Percentiles rank a stretch among this genome's conserved stretches.
Evolutionary conservation across 345 rosid genomes (phyloP).

Genomic region (Eutrema yunnanense): DNA sequence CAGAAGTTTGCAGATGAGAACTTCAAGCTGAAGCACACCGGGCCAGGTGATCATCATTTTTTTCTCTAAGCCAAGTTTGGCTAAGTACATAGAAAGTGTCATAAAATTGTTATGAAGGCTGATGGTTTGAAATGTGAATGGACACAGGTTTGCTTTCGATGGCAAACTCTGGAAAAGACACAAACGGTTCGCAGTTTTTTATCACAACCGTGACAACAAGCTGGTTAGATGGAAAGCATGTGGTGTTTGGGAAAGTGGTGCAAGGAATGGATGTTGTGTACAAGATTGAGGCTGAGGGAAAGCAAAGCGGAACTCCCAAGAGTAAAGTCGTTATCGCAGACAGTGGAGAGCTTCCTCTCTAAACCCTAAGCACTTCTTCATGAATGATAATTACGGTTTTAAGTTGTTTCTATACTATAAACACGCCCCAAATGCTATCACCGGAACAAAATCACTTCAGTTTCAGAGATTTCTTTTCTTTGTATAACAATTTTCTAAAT

Average conservation of each 20-base stretch:
- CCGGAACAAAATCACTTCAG: background rate
- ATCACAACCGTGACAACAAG: constrained; percentile 86
- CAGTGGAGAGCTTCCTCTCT: constrained; percentile 89
- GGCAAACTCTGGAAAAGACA: constrained; percentile 94
- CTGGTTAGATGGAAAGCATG: constrained; percentile 97
- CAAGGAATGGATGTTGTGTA: constrained; percentile 96
- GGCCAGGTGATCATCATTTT: constrained; percentile 51
- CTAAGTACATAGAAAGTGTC: background rate
- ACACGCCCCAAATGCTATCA: background rate
- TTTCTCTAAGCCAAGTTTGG: background rate
- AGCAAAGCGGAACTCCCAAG: constrained; percentile 76
- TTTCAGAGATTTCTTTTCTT: background rate
- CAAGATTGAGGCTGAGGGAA: constrained; percentile 93
- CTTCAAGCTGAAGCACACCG: constrained; percentile 92
- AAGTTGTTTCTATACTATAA: constrained; percentile 6
- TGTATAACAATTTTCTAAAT: background rate
- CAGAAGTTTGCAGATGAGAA: constrained; percentile 93
- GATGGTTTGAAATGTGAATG: background rate
- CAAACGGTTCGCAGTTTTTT: constrained; percentile 96
- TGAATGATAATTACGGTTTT: background rate
- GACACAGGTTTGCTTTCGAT: constrained; percentile 66
- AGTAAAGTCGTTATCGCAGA: constrained; percentile 80
- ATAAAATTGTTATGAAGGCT: background rate
- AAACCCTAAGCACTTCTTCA: constrained; percentile 7
- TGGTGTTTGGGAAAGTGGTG: constrained; percentile 92